Evolutionary conservation across 768 basidiomycete genomes (phyloP).

Genomic region (Kwoniella heveanensis): DNA sequence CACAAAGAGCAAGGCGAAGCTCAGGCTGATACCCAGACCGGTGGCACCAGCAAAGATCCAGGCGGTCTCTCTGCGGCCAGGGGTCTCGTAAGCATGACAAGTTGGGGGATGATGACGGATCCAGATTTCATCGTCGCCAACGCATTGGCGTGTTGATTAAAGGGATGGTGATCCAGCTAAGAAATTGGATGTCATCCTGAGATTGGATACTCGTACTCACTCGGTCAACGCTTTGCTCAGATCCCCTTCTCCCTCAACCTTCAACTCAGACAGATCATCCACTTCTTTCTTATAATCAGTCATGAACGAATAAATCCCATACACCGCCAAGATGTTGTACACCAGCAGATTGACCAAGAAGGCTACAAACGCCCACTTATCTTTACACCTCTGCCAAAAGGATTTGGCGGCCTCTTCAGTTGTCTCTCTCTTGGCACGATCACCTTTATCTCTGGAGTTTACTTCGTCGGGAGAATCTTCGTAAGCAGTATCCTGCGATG

Average conservation of each 20-base stretch:
- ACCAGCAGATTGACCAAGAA: neutral
- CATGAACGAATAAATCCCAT: slow-evolving; percentile 4
- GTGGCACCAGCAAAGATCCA: slow-evolving; percentile 14
- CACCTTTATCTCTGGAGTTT: neutral
- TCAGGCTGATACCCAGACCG: slow-evolving; percentile 3
- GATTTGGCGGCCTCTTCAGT: neutral
- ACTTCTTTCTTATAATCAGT: slow-evolving; percentile 3
- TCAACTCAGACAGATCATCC: neutral
- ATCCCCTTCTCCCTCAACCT: neutral
- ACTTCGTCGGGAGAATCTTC: neutral
- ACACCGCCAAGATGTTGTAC: slow-evolving; percentile 8
- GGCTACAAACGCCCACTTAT: slow-evolving; percentile 6
- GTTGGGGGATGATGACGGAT: too few relatives aligned
- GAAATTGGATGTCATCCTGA: too few relatives aligned
- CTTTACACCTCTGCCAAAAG: slow-evolving; percentile 12
- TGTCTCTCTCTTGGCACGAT: neutral
- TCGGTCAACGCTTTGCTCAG: neutral
- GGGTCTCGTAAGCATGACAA: too few relatives aligned
- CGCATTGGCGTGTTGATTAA: too few relatives aligned
- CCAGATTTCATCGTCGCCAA: too few relatives aligned
- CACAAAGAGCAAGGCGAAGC: slow-evolving; percentile 12
- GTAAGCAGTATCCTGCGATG: neutral
- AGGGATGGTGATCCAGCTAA: too few relatives aligned
- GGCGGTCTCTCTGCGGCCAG: neutral
- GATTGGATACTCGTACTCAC: slow-evolving; percentile 11